Conservation (phyloP, 495 filamentous ascomycete genomes). For the Polyplosphaeria fusca region DNA sequence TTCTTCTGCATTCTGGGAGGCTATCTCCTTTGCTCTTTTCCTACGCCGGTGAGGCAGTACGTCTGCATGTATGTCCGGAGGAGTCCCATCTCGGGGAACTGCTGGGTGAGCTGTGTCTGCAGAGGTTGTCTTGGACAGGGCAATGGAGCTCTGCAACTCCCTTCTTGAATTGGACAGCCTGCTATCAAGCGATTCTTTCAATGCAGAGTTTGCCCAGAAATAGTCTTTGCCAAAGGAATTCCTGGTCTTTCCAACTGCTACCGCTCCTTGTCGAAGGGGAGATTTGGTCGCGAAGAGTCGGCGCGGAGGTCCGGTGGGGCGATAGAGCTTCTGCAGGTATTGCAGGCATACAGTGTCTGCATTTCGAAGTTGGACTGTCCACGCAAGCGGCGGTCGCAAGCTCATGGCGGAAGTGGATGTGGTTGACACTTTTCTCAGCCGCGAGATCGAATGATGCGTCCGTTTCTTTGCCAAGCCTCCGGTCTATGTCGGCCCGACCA, state of each 20-base stretch:
- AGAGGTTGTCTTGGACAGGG: not conserved
- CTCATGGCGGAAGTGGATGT: slow-evolving; percentile 22
- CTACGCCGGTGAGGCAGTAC: slow-evolving; percentile 42
- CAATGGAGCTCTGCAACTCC: slow-evolving; percentile 18
- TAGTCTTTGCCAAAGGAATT: slow-evolving; percentile 34
- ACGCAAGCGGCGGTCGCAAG: slow-evolving; percentile 11
- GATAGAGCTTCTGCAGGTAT: slow-evolving; percentile 25
- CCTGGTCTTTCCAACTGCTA: slow-evolving; percentile 18
- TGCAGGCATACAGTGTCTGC: slow-evolving; percentile 22
- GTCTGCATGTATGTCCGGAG: not conserved
- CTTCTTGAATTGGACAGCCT: slow-evolving; percentile 20
- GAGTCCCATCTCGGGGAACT: not conserved
- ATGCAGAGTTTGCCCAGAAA: slow-evolving; percentile 33
- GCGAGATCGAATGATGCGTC: slow-evolving; percentile 12
- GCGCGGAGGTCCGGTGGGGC: not conserved
- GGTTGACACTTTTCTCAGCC: not conserved
- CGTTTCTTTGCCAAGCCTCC: too few species aligned
- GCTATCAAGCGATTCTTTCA: slow-evolving; percentile 20
- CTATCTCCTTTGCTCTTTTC: slow-evolving; percentile 29
- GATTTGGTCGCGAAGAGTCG: slow-evolving; percentile 21
- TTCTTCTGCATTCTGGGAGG: slow-evolving; percentile 10
- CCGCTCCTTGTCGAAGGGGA: slow-evolving; percentile 14
- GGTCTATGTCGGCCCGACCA: too few species aligned
- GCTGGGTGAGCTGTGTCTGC: not conserved
- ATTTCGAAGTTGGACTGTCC: slow-evolving; percentile 15